Evolutionary conservation across 2,329 filamentous ascomycete genomes (phyloP).

Genomic region (Trichoderma sp.): DNA sequence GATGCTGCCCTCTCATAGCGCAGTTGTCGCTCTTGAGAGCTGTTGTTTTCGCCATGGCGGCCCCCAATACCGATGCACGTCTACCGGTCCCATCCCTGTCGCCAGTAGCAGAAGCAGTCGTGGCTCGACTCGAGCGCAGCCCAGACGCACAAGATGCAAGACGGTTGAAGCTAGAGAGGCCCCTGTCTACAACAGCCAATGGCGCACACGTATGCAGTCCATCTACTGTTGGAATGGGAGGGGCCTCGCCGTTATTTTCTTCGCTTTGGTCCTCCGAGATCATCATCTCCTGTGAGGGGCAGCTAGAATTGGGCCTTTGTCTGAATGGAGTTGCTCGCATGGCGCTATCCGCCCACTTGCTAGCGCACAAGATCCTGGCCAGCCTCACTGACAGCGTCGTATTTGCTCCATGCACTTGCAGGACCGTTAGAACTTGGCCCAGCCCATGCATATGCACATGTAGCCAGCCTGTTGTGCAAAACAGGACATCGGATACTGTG

Average conservation of each 20-base stretch:
- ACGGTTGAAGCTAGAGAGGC: background rate
- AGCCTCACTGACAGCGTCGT: background rate
- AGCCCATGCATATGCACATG: background rate
- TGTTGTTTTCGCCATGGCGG: background rate
- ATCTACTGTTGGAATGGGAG: background rate
- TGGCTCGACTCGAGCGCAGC: background rate
- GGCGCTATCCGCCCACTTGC: background rate
- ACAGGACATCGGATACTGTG: background rate
- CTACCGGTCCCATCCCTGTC: background rate
- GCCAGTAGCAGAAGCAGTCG: background rate
- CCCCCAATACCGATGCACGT: background rate
- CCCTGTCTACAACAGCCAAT: background rate
- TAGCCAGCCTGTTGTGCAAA: background rate
- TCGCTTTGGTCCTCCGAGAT: background rate
- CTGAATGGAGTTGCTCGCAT: background rate
- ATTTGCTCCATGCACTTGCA: background rate
- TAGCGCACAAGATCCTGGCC: background rate
- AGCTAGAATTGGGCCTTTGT: background rate
- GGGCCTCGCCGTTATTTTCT: background rate
- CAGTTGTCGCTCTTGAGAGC: background rate
- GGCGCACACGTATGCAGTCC: background rate
- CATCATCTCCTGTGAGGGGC: background rate
- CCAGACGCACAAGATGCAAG: background rate
- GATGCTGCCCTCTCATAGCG: background rate
- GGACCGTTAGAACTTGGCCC: background rate